Evolutionary conservation across 2,329 filamentous ascomycete species (phyloP), one percentile per base, ranked within the genome.

Genomic region (Calonectria henricotiae): DNA sequence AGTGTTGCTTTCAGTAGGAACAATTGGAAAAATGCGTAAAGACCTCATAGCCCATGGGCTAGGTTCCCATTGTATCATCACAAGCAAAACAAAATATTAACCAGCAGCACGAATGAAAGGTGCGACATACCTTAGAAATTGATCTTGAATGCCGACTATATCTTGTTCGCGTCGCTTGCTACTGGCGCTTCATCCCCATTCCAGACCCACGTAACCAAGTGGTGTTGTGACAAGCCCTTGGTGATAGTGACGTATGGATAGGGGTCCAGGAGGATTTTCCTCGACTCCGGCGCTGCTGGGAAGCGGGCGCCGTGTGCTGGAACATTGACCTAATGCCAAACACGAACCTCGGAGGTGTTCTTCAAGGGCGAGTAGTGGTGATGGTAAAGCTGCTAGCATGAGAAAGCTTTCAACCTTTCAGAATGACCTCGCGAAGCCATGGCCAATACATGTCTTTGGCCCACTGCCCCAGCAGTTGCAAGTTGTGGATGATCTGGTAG

Each of bases 401-500:
- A 6, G 32, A 3, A 20, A 23, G 17, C 2, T 13, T 8, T 58
- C 51, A 58, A 1, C 43, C 54, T 32, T 49, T 30, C 7, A 47
- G 44, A 60, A 69, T 30, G 1, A 65, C 8, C 1, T 54, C 43
- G 2, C 54, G 62, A 58, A 69, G 62, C 62, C 67, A 69, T 12
- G 55, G 46, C 62, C 67, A 69, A 41, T 62, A 66, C 6, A 13
- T 25, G 13, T 66, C 46, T n/a, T 55, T 30, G 2, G 35, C 55
- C 62, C 62, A 69, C 8, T 62, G 37, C 6, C 67, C 32, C 2
- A 69, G 32, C 2, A 69, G 23, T 13, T 66, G 67, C 39, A 69
- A 46, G 46, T 41, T 39, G 55, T 49, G 23, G 20, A 70, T 25
- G 4, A 70, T 66, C 35, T 70, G 62, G 41, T 67, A 70, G 13